Evolutionary conservation across 1,284 basidiomycete species (phyloP).

Genomic region (Tylopilus sp.): DNA sequence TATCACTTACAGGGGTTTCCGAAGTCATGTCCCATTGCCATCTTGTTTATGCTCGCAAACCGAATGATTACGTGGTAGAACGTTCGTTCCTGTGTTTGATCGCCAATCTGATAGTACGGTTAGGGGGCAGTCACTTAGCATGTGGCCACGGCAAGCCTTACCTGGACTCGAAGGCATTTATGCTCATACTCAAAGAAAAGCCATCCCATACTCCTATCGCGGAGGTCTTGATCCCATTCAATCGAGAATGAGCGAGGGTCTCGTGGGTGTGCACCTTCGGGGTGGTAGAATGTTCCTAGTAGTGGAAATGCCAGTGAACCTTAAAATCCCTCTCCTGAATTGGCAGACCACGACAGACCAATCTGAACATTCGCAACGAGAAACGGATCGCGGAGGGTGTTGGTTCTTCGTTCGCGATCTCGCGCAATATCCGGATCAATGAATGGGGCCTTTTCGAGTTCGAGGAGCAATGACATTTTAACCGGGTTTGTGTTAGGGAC

Average conservation of each 20-base stretch:
- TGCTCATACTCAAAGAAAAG: constrained; percentile 61
- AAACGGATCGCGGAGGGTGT: constrained; percentile 44
- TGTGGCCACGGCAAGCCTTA: constrained; percentile 25
- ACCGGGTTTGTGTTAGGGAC: constrained; percentile 19
- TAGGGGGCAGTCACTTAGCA: background rate
- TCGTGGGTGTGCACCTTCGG: constrained; percentile 31
- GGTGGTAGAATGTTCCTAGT: constrained; percentile 32
- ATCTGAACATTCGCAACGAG: constrained; percentile 59
- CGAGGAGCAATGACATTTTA: constrained; percentile 27
- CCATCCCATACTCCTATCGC: constrained; percentile 44
- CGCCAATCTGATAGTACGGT: constrained; percentile 44
- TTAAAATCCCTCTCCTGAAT: background rate
- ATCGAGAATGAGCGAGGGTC: constrained; percentile 54
- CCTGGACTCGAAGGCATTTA: constrained; percentile 57
- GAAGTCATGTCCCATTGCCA: constrained; percentile 54
- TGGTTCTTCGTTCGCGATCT: constrained; percentile 44
- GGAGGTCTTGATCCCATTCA: constrained; percentile 53
- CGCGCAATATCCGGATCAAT: constrained; percentile 56
- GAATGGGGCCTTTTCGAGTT: constrained; percentile 55
- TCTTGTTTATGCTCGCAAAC: constrained; percentile 54
- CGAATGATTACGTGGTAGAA: constrained; percentile 49
- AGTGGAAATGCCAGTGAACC: background rate
- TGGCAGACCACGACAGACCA: constrained; percentile 40
- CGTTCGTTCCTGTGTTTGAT: constrained; percentile 45
- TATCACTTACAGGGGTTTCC: constrained; percentile 38